Evolutionary conservation across 805 yeast genomes (phyloP).

Genomic region (Pichia insulana): DNA sequence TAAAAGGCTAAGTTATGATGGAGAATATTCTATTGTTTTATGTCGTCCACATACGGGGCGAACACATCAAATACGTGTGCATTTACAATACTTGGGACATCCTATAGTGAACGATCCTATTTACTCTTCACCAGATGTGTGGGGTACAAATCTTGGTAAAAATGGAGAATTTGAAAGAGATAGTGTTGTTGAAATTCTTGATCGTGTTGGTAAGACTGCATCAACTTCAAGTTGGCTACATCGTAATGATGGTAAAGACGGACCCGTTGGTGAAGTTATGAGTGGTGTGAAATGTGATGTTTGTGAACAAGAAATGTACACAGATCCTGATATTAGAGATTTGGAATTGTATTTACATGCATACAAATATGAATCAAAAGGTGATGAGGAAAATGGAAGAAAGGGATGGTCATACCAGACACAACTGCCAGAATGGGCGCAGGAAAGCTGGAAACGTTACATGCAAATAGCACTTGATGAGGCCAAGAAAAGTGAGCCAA

Average conservation of each 20-base stretch:
- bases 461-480: conserved; percentile 73
- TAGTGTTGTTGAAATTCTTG: conserved; percentile 40
- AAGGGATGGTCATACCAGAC: conserved; percentile 65
- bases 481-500: conserved; percentile 74
- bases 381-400: conserved; percentile 17
- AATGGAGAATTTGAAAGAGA: conserved; percentile 39
- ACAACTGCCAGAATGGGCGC: conserved; percentile 77
- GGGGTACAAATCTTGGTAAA: conserved; percentile 75
- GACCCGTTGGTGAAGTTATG: conserved; percentile 51
- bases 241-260: conserved; percentile 30
- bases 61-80: conserved; percentile 93
- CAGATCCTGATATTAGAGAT: conserved; percentile 87
- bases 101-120: conserved; percentile 93
- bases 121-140: conserved; percentile 66
- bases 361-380: conserved; percentile 55
- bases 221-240: conserved; percentile 63
- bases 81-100: conserved; percentile 76
- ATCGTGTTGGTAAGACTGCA: conserved; percentile 60
- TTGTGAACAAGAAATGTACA: conserved; percentile 64
- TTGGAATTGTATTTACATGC: conserved; percentile 90
- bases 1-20: conserved; percentile 58
- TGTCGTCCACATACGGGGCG: conserved; percentile 89
- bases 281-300: conserved; percentile 45
- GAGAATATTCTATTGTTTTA: conserved; percentile 56
- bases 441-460: conserved; percentile 43